Evolutionary conservation across 2,329 filamentous ascomycete species (phyloP).

Genomic region (Apiospora marii): DNA sequence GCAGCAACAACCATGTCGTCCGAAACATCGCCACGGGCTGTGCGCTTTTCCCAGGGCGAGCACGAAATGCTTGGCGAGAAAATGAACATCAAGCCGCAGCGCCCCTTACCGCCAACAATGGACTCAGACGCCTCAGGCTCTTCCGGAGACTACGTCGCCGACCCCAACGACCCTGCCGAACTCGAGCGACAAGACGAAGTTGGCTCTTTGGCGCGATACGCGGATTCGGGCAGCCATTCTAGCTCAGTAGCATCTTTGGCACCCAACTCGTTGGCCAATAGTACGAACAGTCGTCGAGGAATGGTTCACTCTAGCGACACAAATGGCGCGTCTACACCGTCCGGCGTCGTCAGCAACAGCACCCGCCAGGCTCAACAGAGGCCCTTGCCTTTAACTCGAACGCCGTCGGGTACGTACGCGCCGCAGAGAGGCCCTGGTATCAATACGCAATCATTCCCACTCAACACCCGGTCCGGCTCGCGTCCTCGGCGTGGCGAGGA

Average conservation of each 20-base stretch:
- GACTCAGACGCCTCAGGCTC: constrained; percentile 59
- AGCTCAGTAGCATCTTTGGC: constrained; percentile 53
- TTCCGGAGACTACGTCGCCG: constrained; percentile 54
- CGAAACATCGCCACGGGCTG: constrained; percentile 62
- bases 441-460: constrained; percentile 49
- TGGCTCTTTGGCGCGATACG: constrained; percentile 53
- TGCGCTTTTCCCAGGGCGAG: constrained; percentile 63
- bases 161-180: constrained; percentile 55
- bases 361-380: constrained; percentile 67
- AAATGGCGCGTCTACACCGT: constrained; percentile 40
- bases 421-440: constrained; percentile 60
- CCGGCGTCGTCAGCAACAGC: neutral
- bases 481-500: constrained; percentile 60
- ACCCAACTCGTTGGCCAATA: constrained; percentile 52
- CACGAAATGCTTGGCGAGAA: constrained; percentile 55
- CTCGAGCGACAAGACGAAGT: constrained; percentile 60
- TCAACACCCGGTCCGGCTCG: constrained; percentile 50
- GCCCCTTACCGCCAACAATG: constrained; percentile 47
- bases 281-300: constrained; percentile 50
- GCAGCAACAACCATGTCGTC: constrained; percentile 37
- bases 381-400: constrained; percentile 68
- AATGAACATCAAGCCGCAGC: constrained; percentile 44
- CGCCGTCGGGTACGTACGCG: constrained; percentile 82
- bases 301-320: constrained; percentile 37
- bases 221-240: constrained; percentile 48